Evolutionary conservation across 805 yeast genomes (phyloP).

Genomic region (Scheffersomyces amazonensis): DNA sequence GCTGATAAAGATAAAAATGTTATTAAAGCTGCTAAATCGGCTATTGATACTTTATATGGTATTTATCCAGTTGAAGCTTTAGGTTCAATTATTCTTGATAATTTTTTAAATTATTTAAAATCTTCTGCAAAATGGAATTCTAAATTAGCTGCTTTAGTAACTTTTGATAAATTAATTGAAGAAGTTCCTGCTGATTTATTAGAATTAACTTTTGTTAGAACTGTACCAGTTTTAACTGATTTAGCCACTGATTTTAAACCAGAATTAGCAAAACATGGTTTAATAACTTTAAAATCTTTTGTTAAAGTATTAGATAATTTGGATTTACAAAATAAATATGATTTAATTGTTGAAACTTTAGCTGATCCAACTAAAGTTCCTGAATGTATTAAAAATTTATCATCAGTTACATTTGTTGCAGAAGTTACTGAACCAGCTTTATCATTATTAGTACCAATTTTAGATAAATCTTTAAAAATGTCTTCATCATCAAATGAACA

Average conservation of each 20-base stretch:
- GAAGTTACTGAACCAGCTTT: conserved; percentile 97
- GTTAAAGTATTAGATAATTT: conserved; percentile 87
- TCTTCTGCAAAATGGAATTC: conserved; percentile 94
- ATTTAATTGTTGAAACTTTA: conserved; percentile 78
- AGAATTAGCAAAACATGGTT: conserved; percentile 85
- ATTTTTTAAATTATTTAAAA: conserved; percentile 58
- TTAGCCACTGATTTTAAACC: conserved; percentile 95
- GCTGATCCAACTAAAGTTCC: conserved; percentile 89
- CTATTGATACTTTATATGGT: conserved; percentile 67
- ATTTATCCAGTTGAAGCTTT: conserved; percentile 75
- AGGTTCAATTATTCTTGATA: conserved; percentile 65
- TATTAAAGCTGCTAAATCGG: conserved; percentile 79
- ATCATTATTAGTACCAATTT: conserved; percentile 85
- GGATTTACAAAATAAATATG: conserved; percentile 84
- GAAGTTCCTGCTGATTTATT: conserved; percentile 83
- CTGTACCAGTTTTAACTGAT: conserved; percentile 84
- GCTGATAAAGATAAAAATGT: conserved; percentile 89
- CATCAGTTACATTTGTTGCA: conserved; percentile 95
- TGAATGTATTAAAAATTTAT: conserved; percentile 80
- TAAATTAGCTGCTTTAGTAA: conserved; percentile 73
- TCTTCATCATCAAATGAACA: conserved; percentile 93
- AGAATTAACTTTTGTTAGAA: conserved; percentile 73
- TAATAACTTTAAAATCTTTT: conserved; percentile 62
- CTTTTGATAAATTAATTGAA: conserved; percentile 70
- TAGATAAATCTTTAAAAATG: conserved; percentile 83